Evolutionary conservation across 106 monocot species (phyloP), one percentile per base, ranked within the genome.

Genomic region (Dendrobium officinale): DNA sequence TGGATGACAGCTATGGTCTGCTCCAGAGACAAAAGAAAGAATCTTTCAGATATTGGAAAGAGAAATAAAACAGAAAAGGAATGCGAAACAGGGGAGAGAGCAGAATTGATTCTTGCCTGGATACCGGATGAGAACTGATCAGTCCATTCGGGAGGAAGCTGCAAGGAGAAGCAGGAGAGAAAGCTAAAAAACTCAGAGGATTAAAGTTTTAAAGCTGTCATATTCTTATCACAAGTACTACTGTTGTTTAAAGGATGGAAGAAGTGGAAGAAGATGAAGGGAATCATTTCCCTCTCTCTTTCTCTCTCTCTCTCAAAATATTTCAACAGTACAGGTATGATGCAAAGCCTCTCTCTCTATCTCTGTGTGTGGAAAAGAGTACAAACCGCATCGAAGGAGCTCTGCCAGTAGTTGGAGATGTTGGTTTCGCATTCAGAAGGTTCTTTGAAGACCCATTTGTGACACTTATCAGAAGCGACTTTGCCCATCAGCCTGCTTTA

Each of bases 401-500:
- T 95, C 90, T 95, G 95, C 95, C 95, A 95, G 89, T 92, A 95
- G 92, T 92, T 95, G 81, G 92, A 85, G 83, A 95, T 88, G 91
- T 93, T 95, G 85, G 93, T 87, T 72, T 95, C 92, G 72, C 91
- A 89, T 78, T 95, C 95, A 66, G 92, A 90, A 87, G 95, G 91
- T 88, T 95, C 93, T 79, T 95, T 95, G 87, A 92, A 95, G 48
- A 95, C 92, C 95, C 95, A 95, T 86, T 95, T 95, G 95, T 95
- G 95, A 83, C 95, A 95, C 58, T 95, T 95, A 89, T 95, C 95
- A 56, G 95, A 95, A 16, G 95, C 95, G 40, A 95, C 95, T 85
- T 95, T 95, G 48, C 95, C 95, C 95, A 95, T 95, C 89, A 95
- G 85, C 80, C 95, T 95, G 89, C 81, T 83, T 49, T 54, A 79